Base-by-base conservation (phyloP, 495 filamentous ascomycete genomes). In the Penicillium psychrofluorescens region DNA sequence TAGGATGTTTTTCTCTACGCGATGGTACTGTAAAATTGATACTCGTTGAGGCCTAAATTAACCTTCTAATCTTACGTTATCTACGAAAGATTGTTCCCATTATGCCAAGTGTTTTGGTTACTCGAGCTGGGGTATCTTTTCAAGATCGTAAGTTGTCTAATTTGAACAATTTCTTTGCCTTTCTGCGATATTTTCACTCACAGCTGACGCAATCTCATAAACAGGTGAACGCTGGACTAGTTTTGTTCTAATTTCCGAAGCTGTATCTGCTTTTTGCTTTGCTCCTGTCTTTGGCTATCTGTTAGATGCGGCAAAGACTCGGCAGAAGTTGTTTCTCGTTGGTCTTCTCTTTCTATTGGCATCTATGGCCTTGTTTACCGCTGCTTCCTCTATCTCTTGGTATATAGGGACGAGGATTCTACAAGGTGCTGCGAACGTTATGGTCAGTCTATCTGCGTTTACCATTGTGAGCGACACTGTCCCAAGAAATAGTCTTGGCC, bases 381-480 rank as follows among this genome's bases (percentile, higher is more conserved):
- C 88, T 14, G 82, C 83, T 13, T 74, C 66, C 8, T 76, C 61
- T 10, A 72, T 88, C 35, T 69, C 62, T 3, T 51, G 86, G 13
- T 67, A 86, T 8, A 49, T 86, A 9, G 48, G 79, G 3, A 86
- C 81, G 5, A 66, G 86, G 27, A 44, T 86, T 4, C 62, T 90
- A 14, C 86, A 90, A 55, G 86, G 86, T 0, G 45, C 81, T 16
- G 79, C 77, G 35, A 83, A 84, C 2, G 78, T 81, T 8, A 72
- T 88, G 6, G 84, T 90, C 6, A 88, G 84, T 77, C 78, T 77
- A 0, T 56, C 50, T 29, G 74, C 85, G 0, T 68, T 84, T n/a
- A 84, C 85, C 0, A 61, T 90, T 11, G 62, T 91, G 13, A 82
- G 78, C 8, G 86, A 90, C 46, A 88, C 84, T 4, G 79, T 88